Conservation (phyloP, 2,329 filamentous ascomycete genomes). For the Ceratocystiopsis sp. region DNA sequence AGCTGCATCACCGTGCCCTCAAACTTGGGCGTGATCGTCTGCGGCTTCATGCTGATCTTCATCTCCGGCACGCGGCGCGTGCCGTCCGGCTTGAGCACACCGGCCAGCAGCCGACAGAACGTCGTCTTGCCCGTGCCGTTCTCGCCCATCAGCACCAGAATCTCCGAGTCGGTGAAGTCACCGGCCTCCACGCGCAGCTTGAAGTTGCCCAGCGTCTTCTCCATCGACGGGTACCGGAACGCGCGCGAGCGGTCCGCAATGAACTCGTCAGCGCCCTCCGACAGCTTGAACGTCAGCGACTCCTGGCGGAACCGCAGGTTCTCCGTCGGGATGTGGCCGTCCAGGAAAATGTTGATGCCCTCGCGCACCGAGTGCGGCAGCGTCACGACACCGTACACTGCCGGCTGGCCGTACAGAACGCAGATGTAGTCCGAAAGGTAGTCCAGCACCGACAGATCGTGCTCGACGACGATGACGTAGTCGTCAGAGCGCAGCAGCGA, state of each 20-base stretch:
- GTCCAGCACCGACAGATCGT: conserved; percentile 95
- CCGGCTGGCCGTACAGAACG: conserved; percentile 87
- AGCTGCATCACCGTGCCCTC: conserved; percentile 91
- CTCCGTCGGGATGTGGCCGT: conserved; percentile 89
- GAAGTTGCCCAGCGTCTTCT: conserved; percentile 85
- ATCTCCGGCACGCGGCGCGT: conserved; percentile 67
- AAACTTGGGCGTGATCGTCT: conserved; percentile 98
- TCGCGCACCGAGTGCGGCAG: conserved; percentile 90
- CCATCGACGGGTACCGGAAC: conserved; percentile 78
- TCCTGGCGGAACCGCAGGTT: conserved; percentile 97
- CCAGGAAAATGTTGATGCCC: conserved; percentile 98
- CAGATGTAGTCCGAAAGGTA: conserved; percentile 98
- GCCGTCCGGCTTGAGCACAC: conserved; percentile 79
- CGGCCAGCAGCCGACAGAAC: conserved; percentile 91
- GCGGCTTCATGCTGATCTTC: conserved; percentile 75
- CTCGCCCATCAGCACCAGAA: conserved; percentile 99
- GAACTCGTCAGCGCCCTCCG: conserved; percentile 79
- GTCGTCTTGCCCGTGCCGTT: conserved; percentile 97
- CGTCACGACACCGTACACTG: conserved; percentile 94
- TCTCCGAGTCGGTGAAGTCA: conserved; percentile 92
- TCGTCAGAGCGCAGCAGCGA: conserved; percentile 75
- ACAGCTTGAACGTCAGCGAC: conserved; percentile 85
- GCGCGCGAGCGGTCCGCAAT: conserved; percentile 67
- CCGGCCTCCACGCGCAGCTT: conserved; percentile 53
- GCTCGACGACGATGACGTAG: conserved; percentile 97